Base-by-base conservation (phyloP, 116 monocot genomes). In the Cymodocea nodosa region DNA sequence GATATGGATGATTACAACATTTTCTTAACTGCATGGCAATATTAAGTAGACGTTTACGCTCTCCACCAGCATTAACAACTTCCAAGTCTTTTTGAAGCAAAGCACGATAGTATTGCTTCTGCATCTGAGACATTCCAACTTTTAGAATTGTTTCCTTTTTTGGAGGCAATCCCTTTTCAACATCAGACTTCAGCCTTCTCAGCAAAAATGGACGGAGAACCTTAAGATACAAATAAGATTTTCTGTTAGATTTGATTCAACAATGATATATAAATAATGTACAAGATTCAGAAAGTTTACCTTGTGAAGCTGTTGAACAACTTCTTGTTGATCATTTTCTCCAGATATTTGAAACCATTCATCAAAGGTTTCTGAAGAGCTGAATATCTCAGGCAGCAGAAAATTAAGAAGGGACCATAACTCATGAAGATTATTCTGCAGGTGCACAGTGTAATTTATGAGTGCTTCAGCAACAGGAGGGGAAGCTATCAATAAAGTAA, bases 291-390 rank as follows among this genome's bases (percentile, higher is more conserved):
- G 11, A 65, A 18, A 54, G 16, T 34, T 71, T 40, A 98, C 98
- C 92, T 98, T 98, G 69, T 98, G 98, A 71, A 98, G 92, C 76
- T 98, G 98, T 75, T 98, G 98, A 60, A 98, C 98, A 73, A 98
- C 98, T 75, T 98, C 98, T 50, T 98, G 98, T 60, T 98, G 92
- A 77, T 98, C 98, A 77, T 98, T 89, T 66, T 98, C 98, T 34
- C 86, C 98, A 50, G 98, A 98, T 60, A 98, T 98, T 89, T 98
- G 98, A 57, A 98, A 98, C 98, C 98, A 98, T 70, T 98, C 86
- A 72, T 98, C 98, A 77, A 98, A 98, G 25, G 92, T 98, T 79
- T 92, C 89, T 53, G 98, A 86, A 24, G 98, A 98, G 71, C 98
- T 97, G 73, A 98, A 98, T 83, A 98, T 89, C 77, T 98, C 98